Evolutionary conservation across 2,329 filamentous ascomycete species (phyloP).

Genomic region (Botrytis paeoniae): DNA sequence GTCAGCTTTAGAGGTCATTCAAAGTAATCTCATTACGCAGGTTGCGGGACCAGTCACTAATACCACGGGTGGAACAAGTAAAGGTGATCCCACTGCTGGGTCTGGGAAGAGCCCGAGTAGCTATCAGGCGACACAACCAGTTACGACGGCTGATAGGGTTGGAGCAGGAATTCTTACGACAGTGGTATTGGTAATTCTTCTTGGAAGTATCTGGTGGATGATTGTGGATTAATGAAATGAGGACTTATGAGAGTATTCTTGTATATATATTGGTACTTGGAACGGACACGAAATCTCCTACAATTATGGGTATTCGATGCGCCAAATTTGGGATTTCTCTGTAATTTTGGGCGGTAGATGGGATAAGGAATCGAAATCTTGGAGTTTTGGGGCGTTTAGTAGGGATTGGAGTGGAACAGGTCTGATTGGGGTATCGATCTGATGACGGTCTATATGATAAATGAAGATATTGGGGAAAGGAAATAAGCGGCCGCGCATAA

Average conservation of each 20-base stretch:
- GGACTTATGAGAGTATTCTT: not conserved
- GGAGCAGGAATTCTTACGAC: constrained; percentile 67
- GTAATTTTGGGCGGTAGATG: not conserved
- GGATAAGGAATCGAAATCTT: not conserved
- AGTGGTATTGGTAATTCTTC: constrained; percentile 48
- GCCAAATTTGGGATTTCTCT: not conserved
- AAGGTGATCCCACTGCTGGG: constrained; percentile 39
- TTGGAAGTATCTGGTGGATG: constrained; percentile 57
- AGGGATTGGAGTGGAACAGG: not conserved
- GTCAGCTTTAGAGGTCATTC: constrained; percentile 59
- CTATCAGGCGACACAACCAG: constrained; percentile 16
- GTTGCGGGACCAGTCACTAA: constrained; percentile 46
- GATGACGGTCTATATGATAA: not conserved
- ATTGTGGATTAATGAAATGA: constrained; percentile 30
- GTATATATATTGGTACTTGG: constrained; percentile 9
- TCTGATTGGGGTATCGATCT: not conserved
- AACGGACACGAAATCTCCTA: not conserved
- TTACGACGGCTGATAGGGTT: constrained; percentile 57
- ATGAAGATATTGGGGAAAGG: not conserved
- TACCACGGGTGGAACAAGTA: constrained; percentile 56
- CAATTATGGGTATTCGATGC: not conserved
- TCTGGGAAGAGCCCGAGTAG: constrained; percentile 2
- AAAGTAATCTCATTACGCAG: constrained; percentile 53
- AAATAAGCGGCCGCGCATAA: not conserved
- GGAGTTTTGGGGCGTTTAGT: constrained; percentile 3